Evolutionary conservation across 495 filamentous ascomycete species (phyloP), one percentile per base, ranked within the genome.

Genomic region (Talaromyces ruber): DNA sequence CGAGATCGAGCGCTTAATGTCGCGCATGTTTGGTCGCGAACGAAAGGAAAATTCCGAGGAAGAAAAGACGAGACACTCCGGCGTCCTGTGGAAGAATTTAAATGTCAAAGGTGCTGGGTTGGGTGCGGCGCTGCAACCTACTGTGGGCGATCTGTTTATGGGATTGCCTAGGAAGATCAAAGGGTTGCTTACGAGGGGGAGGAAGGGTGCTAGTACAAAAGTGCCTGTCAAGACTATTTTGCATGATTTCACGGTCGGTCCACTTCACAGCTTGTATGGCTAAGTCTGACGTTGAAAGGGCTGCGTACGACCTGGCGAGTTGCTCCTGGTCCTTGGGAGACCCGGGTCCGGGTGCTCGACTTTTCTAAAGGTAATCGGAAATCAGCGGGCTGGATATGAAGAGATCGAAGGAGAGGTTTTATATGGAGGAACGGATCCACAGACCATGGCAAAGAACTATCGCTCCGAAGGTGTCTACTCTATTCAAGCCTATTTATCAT

Each of bases 311-410:
- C 76, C 76, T 0, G 76, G 76, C 1, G 78, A 80, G 56, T 75
- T 80, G 76, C 65, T 89, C 1, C 76, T 92, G 1, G 88, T 92
- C 0, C 77, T 92, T 51, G 89, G 89, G 4, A 75, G 86, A 24
- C 89, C 89, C 1, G 89, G 89, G 0, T 81, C 82, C 45, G 89
- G 88, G 11, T 92, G 89, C 64, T 84, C 86, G 0, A 89, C 86
- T 0, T 88, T 91, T 61, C 70, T 92, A 32, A 90, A 91, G 62
- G 78, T 82, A 0, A 75, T 91, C 47, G 86, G 83, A 11, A 89
- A 88, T 60, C 86, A 88, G 64, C 71, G 86, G 67, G 78, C 74
- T 32, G 87, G 85, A 0, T 91, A 84, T 66, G 83, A 84, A 63
- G 80, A 75, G 5, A 75, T 91, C 4, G 66, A 80, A 21, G 88